These are phyloP conservation scores for Cryptosporidium ryanae DNA, from an alignment of 169 alveolate species.

Conservation along the genomic window DNA sequence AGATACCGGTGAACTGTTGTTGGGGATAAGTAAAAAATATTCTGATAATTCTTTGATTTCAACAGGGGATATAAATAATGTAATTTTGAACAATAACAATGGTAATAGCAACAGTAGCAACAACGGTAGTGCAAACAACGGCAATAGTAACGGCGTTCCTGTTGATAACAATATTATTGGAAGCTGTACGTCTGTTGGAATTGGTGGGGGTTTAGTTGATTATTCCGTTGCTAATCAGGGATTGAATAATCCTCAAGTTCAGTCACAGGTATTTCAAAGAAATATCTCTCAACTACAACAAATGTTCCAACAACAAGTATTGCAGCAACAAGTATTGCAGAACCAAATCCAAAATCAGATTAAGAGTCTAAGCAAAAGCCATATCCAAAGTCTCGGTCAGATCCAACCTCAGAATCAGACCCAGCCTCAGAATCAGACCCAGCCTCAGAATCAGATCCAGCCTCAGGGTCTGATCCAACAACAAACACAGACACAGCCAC, in stretches of 20 bases:
- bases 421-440: too few relatives aligned
- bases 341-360: neutral
- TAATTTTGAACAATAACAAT: neutral
- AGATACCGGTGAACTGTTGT: too few relatives aligned
- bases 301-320: slow-evolving; percentile 29
- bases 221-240: neutral
- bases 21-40: too few relatives aligned
- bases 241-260: neutral
- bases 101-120: neutral
- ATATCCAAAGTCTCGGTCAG: too few relatives aligned
- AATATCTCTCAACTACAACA: slow-evolving; percentile 30
- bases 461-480: neutral
- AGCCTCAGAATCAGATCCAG: too few relatives aligned
- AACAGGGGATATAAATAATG: neutral
- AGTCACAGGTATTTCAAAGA: slow-evolving; percentile 30
- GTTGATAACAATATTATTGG: neutral
- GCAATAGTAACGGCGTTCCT: neutral
- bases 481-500: neutral
- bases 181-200: too few relatives aligned
- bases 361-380: too few relatives aligned
- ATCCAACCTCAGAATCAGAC: too few relatives aligned
- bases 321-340: neutral
- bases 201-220: neutral
- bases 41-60: too few relatives aligned
- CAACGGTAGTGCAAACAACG: too few relatives aligned